phyloP scores from a whole-genome alignment of 139 green algal genomes.

The Picochlorum sp. region DNA sequence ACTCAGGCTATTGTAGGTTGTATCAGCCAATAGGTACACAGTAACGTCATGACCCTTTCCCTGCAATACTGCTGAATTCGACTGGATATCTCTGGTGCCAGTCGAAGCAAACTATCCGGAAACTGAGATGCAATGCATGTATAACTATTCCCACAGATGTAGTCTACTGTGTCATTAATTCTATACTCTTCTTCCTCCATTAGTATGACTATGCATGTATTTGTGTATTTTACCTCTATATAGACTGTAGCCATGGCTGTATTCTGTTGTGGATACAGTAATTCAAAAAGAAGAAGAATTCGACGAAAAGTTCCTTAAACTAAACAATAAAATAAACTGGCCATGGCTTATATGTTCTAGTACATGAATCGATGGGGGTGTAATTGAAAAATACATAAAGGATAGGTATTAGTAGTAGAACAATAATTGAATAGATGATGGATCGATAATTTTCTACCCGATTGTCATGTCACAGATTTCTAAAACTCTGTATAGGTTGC shows the following conservation, averaged over 20 bases:
- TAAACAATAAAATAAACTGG: too few species aligned
- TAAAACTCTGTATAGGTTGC: conserved; percentile 2
- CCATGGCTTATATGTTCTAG: too few species aligned
- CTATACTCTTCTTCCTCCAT: conserved; percentile 17
- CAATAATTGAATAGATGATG: too few species aligned
- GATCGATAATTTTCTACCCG: too few species aligned
- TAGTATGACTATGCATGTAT: neutral
- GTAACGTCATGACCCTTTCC: conserved; percentile 18
- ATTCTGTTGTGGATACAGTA: too few species aligned
- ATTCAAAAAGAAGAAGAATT: too few species aligned
- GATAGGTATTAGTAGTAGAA: too few species aligned
- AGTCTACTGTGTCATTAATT: conserved; percentile 32
- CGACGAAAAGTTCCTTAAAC: too few species aligned
- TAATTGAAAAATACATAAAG: too few species aligned
- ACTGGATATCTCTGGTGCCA: conserved; percentile 23
- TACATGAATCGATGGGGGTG: too few species aligned
- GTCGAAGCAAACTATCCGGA: conserved; percentile 49
- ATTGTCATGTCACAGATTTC: neutral
- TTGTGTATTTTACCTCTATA: too few species aligned
- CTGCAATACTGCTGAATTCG: neutral
- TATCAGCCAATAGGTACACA: conserved; percentile 66
- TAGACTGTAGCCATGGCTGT: too few species aligned
- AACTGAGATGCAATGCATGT: conserved; percentile 58
- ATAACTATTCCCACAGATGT: conserved; percentile 34
- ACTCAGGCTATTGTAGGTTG: conserved; percentile 67